Base-by-base conservation (phyloP, 1,284 basidiomycete genomes). In the Rhodotorula glutinis region DNA sequence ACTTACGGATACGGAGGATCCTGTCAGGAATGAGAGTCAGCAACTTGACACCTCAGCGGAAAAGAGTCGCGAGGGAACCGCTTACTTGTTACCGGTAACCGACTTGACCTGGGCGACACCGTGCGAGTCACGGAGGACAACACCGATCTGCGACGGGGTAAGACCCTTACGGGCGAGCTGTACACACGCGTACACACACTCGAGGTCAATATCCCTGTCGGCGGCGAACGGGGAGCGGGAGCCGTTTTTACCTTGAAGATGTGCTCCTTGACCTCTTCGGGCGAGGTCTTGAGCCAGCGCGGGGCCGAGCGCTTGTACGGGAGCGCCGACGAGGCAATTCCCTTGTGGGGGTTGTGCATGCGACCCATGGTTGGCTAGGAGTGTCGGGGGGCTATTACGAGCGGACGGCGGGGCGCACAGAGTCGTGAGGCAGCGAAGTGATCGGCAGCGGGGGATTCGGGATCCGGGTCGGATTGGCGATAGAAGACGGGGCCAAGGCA, bases 81-180 rank as follows among this genome's bases (percentile, higher is more conserved):
- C 33, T 5, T 38, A 38, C 33, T 98, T 98, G 90, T 96, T 97
- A 80, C 94, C 95, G 70, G 95, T 98, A 79, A 98, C 90, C 82
- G 91, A 92, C 78, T 93, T 92, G 81, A 98, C 94, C 80, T 85
- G 90, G 80, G 95, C 93, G 78, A 98, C 89, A 78, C 95, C 95
- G 81, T 98, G 91, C 78, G 91, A 92, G 85, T 98, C 95, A 83
- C 95, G 91, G 79, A 98, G 90, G 80, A 89, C 87, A 75, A 97
- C 92, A 87, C 95, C 95, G 80, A 98, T 97, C 82, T 97, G 92
- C 61, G 94, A 98, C 63, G 95, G 95, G 62, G 92, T 94, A 75
- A 96, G 85, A 84, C 95, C 95, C 86, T 96, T 95, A 81, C 92
- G 89, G 69, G 95, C 95, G 77, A 97, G 88, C 84, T 38, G n/a